phyloP scores from a whole-genome alignment of 2,329 filamentous ascomycete genomes.

The Trichoderma gracile region DNA sequence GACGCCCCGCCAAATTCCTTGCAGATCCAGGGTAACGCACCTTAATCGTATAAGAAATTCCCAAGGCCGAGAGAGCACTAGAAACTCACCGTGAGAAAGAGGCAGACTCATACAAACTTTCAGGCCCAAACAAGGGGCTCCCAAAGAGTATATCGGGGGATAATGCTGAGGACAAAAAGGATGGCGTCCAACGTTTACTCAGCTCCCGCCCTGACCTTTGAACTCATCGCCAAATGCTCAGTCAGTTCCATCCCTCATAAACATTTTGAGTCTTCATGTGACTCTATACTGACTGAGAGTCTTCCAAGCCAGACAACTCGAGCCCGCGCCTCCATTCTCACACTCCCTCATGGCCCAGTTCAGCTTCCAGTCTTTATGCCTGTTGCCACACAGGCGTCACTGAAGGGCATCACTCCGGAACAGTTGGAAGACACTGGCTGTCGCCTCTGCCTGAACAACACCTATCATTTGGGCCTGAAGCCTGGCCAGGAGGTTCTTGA shows the following conservation, averaged over 20 bases:
- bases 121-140: background rate
- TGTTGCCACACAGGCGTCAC: slow-evolving; percentile 91
- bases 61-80: background rate
- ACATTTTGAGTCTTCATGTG: background rate
- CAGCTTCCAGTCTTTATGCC: slow-evolving; percentile 97
- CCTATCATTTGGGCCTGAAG: slow-evolving; percentile 93
- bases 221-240: slow-evolving; percentile 61
- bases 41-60: slow-evolving; percentile 5
- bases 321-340: slow-evolving; percentile 84
- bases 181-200: slow-evolving; percentile 56
- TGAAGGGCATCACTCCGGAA: slow-evolving; percentile 91
- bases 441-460: slow-evolving; percentile 93
- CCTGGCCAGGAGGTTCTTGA: slow-evolving; percentile 89
- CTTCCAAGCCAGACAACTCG: slow-evolving; percentile 72
- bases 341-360: slow-evolving; percentile 88
- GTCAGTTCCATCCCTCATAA: slow-evolving; percentile 6
- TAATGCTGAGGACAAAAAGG: slow-evolving; percentile 41
- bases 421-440: slow-evolving; percentile 90
- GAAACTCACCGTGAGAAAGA: slow-evolving; percentile 13
- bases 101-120: background rate
- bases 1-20: slow-evolving; percentile 24
- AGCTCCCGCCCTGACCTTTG: slow-evolving; percentile 72
- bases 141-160: background rate
- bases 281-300: slow-evolving; percentile 28
- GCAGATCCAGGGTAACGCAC: slow-evolving; percentile 15